Evolutionary conservation across 164 flowering plant species (phyloP).

Genomic region (Magnolia kwangsiensis): DNA sequence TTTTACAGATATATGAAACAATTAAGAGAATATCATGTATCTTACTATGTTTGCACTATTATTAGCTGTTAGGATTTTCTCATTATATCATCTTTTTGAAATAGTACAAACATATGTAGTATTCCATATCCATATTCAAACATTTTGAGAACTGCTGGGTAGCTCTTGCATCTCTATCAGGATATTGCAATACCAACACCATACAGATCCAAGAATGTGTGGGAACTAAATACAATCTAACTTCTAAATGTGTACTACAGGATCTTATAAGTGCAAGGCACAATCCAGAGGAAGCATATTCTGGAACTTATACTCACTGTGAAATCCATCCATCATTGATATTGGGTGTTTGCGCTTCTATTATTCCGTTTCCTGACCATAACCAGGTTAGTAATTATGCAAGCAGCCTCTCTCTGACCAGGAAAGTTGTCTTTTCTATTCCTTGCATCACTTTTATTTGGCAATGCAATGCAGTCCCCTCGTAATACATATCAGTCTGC

Average conservation of each 20-base stretch:
- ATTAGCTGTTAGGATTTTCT: too few relatives aligned
- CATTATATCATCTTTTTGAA: neutral
- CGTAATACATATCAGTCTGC: slow-evolving; percentile 99
- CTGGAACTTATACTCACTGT: slow-evolving; percentile 91
- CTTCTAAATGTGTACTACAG: slow-evolving; percentile 28
- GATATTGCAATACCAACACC: too few relatives aligned
- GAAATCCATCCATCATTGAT: slow-evolving; percentile 97
- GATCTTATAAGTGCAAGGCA: slow-evolving; percentile 72
- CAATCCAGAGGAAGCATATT: slow-evolving; percentile 81
- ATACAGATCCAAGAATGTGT: too few relatives aligned
- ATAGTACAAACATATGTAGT: too few relatives aligned
- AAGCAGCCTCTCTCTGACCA: too few relatives aligned
- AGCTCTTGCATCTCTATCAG: too few relatives aligned
- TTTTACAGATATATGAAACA: too few relatives aligned
- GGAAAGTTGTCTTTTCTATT: neutral
- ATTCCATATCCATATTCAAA: neutral
- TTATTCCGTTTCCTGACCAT: slow-evolving; percentile 98
- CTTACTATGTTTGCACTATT: too few relatives aligned
- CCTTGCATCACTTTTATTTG: neutral
- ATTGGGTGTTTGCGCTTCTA: slow-evolving; percentile 98
- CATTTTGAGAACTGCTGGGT: too few relatives aligned
- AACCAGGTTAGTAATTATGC: slow-evolving; percentile 63
- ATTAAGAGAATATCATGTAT: too few relatives aligned
- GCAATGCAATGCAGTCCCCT: slow-evolving; percentile 60
- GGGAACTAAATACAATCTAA: neutral